Conservation (phyloP, 2,329 filamentous ascomycete species). For the Pseudogymnoascus destructans region DNA sequence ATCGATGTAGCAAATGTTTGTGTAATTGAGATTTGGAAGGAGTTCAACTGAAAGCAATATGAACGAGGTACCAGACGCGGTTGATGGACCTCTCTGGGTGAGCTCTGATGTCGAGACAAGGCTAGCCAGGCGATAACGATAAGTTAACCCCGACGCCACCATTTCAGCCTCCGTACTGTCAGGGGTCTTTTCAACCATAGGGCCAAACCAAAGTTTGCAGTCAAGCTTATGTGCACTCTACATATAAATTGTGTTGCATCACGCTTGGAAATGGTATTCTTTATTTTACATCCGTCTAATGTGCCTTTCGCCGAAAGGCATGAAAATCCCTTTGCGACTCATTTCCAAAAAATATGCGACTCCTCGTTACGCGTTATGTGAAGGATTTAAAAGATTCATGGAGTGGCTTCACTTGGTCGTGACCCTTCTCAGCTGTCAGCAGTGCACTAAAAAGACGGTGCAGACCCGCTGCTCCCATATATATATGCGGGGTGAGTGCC, state of each 20-base stretch:
- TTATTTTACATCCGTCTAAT: constrained; percentile 6
- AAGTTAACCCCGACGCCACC: not conserved
- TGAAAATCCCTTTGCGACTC: not conserved
- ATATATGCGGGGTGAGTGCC: constrained; percentile 13
- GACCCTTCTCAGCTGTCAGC: not conserved
- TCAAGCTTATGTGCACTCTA: not conserved
- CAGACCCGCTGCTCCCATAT: not conserved
- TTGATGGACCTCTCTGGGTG: not conserved
- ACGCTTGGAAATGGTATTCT: not conserved
- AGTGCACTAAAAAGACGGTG: not conserved
- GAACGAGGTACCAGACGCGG: not conserved
- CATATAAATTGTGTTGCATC: not conserved
- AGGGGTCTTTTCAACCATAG: not conserved
- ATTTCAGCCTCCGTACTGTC: not conserved
- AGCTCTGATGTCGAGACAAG: not conserved
- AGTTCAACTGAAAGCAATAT: not conserved
- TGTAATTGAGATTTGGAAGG: not conserved
- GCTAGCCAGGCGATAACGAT: constrained; percentile 7
- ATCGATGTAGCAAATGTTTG: not conserved
- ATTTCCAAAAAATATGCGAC: not conserved
- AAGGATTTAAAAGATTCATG: constrained; percentile 7
- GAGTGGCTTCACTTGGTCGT: constrained; percentile 1
- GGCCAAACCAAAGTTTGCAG: not conserved
- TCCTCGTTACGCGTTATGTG: constrained; percentile 1
- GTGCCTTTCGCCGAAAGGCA: not conserved